Percentiles rank a stretch among this genome's conserved stretches.
These are phyloP conservation scores for Sicyos baderoa DNA, from an alignment of 306 rosid species.

Conservation along the genomic window DNA sequence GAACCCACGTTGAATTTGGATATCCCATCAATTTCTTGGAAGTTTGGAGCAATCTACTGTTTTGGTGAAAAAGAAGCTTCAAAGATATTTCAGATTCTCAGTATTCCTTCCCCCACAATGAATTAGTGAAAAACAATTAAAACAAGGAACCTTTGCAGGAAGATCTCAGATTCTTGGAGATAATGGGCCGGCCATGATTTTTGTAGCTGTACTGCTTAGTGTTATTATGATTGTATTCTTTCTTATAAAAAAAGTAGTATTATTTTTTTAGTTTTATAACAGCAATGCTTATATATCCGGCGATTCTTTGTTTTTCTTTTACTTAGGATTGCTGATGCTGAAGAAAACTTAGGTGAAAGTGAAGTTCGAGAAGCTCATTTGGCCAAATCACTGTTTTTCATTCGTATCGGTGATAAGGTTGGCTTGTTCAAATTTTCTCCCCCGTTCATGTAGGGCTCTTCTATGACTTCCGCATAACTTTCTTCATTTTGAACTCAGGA, in stretches of 20 bases:
- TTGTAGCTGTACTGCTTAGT: neutral
- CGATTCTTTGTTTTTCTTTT: neutral
- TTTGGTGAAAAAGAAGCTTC: too few species aligned
- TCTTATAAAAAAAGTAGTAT: too few species aligned
- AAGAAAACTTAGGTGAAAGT: constrained; percentile 95
- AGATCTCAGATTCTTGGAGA: too few species aligned
- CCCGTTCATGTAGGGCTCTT: neutral
- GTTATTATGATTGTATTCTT: too few species aligned
- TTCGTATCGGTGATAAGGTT: constrained; percentile 88
- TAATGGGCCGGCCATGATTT: neutral
- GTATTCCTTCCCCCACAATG: too few species aligned
- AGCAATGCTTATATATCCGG: neutral
- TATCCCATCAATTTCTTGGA: too few species aligned
- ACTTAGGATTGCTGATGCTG: constrained; percentile 90
- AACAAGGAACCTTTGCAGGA: too few species aligned
- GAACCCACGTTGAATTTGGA: too few species aligned
- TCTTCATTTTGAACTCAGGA: constrained; percentile 41
- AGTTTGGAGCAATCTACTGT: too few species aligned
- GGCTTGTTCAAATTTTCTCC: neutral
- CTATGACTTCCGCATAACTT: constrained; percentile 13
- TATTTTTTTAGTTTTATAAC: neutral
- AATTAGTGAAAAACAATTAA: too few species aligned
- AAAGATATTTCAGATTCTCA: too few species aligned
- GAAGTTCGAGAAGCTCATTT: constrained; percentile 98
- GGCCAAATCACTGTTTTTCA: constrained; percentile 86